Base-by-base conservation (phyloP, 352 stramenopile species). In the Globisporangium camurandrum region DNA sequence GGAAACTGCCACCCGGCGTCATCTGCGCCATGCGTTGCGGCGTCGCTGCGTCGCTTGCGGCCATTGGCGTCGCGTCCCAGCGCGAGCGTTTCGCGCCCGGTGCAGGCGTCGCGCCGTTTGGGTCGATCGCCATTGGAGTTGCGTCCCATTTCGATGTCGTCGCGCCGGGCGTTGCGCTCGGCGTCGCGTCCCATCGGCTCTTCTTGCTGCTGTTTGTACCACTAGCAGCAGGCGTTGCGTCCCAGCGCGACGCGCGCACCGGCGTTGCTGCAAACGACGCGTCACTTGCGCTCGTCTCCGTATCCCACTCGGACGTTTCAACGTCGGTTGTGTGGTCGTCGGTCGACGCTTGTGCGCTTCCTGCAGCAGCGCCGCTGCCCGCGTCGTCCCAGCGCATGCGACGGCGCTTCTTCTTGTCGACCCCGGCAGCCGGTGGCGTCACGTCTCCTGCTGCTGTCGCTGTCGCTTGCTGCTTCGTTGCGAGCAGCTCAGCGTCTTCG, bases 51-150 rank as follows among this genome's bases (percentile, higher is more conserved):
- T 64, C 68, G 24, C 56, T 24, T 23, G 23, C 36, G 27, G 49
- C 59, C 20, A 97, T 64, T 0, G 95, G 95, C 1, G 96, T 98
- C 62, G 98, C 93, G 70, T 98, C 96, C 96, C 96, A 99, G 27
- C 96, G 83, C 20, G 88, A 98, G 23, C 88, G 84, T 64, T 97
- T 98, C 16, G 71, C 69, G 14, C 71, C 78, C 22, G 71, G 64
- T 14, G 65, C 68, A 1, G 79, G 69, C 2, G 72, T 92, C 26
- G 61, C 69, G 16, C 68, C 75, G 12, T 57, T 72, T 41, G 74
- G 54, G 26, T 66, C 62, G 9, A 61, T 51, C 4, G 56, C 49
- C 8, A 85, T 69, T 3, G 96, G 93, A 19, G 95, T 98, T 42
- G 92, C 91, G 63, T 98, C 94, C 95, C 95, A 98, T 55, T 93